Percentiles rank a stretch among this genome's conserved stretches.
phyloP scores from a whole-genome alignment of 148 eudicot species.

The Selenicereus undatus region DNA sequence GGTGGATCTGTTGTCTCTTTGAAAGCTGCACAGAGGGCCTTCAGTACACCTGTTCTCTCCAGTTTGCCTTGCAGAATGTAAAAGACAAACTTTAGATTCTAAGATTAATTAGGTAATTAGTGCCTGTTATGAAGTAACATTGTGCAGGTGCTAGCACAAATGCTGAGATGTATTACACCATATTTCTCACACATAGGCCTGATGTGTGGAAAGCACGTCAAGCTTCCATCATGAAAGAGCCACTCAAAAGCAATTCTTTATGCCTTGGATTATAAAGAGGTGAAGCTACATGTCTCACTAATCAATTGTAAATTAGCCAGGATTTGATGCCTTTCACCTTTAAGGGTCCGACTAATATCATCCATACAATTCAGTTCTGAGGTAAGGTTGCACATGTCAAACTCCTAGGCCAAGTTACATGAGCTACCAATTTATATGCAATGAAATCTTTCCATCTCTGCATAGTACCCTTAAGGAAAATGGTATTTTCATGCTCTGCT shows the following conservation, averaged over 20 bases:
- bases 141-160: not conserved
- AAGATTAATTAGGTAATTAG: not conserved
- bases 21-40: constrained; percentile 89
- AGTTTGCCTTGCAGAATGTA: constrained; percentile 55
- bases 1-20: constrained; percentile 84
- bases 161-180: not conserved
- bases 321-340: no score
- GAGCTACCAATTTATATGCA: no score
- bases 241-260: not conserved
- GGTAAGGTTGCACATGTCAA: no score
- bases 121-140: not conserved
- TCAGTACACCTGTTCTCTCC: constrained; percentile 80
- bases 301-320: no score
- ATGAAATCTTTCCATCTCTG: no score
- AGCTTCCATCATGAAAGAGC: not conserved
- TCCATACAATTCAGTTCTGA: no score
- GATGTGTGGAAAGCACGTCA: not conserved
- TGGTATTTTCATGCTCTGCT: no score
- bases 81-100: not conserved
- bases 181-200: not conserved
- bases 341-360: no score
- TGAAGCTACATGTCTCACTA: no score
- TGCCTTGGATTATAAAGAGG: no score
- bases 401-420: no score
- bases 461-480: no score